Base-by-base conservation (phyloP, 1,139 yeast genomes). In the Hyphopichia khmerensis region DNA sequence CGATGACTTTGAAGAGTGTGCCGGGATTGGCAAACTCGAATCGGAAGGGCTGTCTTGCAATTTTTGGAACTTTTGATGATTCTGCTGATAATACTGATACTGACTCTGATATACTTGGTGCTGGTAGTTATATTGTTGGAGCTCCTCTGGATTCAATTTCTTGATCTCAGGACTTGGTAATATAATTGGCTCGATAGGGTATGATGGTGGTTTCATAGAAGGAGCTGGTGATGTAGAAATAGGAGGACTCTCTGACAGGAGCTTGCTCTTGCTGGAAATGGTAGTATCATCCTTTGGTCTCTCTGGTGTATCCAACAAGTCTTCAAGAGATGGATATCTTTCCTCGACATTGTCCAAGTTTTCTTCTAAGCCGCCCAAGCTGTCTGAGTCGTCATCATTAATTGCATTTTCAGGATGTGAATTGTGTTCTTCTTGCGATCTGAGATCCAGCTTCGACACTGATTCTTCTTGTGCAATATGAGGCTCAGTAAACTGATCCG, bases 261-360 rank as follows among this genome's bases (percentile, higher is more conserved):
- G 27, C 15, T 17, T 21, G 18, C 34, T 17, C 11, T 26, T 19
- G 4, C 7, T 33, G 3, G 32, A 10, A 9, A 15, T 7, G 3
- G 24, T 21, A 7, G 35, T n/a, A 19, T 26, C 17, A 10, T 14
- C 18, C 3, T 19, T 16, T 18, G 36, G 19, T 16, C 35, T 26
- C 9, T 44, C 44, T 14, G 48, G 45, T 8, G 42, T 50, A 29
- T 52, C 63, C 30, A 60, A 49, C 26, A 69, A 53, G 23, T 64
- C 64, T 31, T 73, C 78, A 16, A 73, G 57, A 3, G 76, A 69
- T 3, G 79, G 79, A 43, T 62, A 74, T 36, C 77, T 57, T 43
- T 67, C 72, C 48, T 72, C 77, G 1, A 66, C 71, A 45, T 72
- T 63, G 33, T 72, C 77, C 40, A 73, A 53, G 38, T 67, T 60